phyloP scores from a whole-genome alignment of 2,329 filamentous ascomycete species.

The Claviceps spartinae region DNA sequence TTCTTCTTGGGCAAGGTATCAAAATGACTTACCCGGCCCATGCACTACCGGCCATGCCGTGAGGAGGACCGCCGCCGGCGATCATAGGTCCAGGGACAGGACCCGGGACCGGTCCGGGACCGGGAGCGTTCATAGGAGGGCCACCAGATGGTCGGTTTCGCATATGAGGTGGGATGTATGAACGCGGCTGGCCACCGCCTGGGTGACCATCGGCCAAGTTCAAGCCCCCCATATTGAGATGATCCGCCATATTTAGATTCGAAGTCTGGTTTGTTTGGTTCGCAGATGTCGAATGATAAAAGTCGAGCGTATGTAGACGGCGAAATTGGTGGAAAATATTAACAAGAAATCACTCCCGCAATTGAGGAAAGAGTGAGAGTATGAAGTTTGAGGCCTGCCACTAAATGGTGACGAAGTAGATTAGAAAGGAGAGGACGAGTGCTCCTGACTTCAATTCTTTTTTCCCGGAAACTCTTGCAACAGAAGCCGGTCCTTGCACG shows the following conservation, averaged over 20 bases:
- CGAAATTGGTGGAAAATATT: slow-evolving; percentile 7
- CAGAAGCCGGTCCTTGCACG: slow-evolving; percentile 19
- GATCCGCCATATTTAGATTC: slow-evolving; percentile 56
- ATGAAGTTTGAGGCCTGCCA: slow-evolving; percentile 14
- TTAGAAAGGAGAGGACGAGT: slow-evolving; percentile 21
- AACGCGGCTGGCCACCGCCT: slow-evolving; percentile 29
- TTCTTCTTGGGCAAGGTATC: not conserved
- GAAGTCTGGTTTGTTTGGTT: not conserved
- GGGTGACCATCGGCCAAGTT: slow-evolving; percentile 38
- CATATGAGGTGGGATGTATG: slow-evolving; percentile 80
- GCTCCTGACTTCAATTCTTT: slow-evolving; percentile 19
- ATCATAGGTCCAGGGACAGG: slow-evolving; percentile 25
- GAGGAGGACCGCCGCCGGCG: slow-evolving; percentile 17
- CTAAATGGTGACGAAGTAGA: slow-evolving; percentile 2
- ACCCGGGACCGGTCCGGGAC: slow-evolving; percentile 1
- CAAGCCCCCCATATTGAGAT: slow-evolving; percentile 70
- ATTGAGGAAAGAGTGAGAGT: slow-evolving; percentile 14
- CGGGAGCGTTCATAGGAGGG: slow-evolving; percentile 2
- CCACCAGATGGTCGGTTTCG: slow-evolving; percentile 34
- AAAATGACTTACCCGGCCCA: slow-evolving; percentile 35
- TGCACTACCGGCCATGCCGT: slow-evolving; percentile 33
- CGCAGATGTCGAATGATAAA: not conserved
- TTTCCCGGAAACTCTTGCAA: slow-evolving; percentile 20
- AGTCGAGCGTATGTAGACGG: not conserved
- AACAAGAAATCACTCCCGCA: slow-evolving; percentile 16